A percentile compares a stretch with the other conserved stretches of the same genome.
These are phyloP conservation scores for Nissolia schottii DNA, from an alignment of 306 rosid species.

Conservation along the genomic window DNA sequence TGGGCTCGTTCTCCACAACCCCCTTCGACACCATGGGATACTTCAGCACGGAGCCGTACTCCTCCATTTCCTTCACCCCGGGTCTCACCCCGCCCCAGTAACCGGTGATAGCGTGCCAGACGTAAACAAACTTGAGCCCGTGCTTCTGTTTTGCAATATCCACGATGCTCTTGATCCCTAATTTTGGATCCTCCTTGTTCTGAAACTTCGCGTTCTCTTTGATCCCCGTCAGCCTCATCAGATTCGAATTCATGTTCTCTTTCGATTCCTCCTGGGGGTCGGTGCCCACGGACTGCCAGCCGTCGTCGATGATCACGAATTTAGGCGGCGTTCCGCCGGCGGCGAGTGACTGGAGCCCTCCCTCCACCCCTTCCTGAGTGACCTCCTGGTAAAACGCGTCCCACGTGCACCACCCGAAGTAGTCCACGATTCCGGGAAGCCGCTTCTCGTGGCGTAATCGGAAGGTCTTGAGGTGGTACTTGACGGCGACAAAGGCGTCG, in stretches of 20 bases:
- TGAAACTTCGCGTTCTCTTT: conserved; percentile 72
- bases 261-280: conserved; percentile 19
- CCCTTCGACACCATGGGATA: conserved; percentile 56
- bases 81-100: conserved; percentile 95
- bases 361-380: conserved; percentile 77
- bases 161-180: conserved; percentile 61
- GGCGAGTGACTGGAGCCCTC: conserved; percentile 54
- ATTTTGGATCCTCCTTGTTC: conserved; percentile 40
- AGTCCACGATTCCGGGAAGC: conserved; percentile 64
- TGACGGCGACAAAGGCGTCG: conserved; percentile 55
- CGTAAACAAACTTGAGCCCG: conserved; percentile 66
- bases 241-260: background rate
- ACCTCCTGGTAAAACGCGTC: conserved; percentile 89
- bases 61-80: conserved; percentile 63
- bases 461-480: conserved; percentile 56
- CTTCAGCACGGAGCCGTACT: conserved; percentile 50
- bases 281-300: conserved; percentile 71
- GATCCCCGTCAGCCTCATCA: conserved; percentile 56
- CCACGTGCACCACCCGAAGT: conserved; percentile 96
- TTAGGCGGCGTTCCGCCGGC: conserved; percentile 72
- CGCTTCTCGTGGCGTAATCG: conserved; percentile 83
- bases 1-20: conserved; percentile 68
- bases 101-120: conserved; percentile 94
- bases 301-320: conserved; percentile 87
- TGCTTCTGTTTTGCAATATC: conserved; percentile 57